These are phyloP conservation scores for Aspergillus fijiensis DNA, from an alignment of 2,329 filamentous ascomycete species.

Conservation along the genomic window DNA sequence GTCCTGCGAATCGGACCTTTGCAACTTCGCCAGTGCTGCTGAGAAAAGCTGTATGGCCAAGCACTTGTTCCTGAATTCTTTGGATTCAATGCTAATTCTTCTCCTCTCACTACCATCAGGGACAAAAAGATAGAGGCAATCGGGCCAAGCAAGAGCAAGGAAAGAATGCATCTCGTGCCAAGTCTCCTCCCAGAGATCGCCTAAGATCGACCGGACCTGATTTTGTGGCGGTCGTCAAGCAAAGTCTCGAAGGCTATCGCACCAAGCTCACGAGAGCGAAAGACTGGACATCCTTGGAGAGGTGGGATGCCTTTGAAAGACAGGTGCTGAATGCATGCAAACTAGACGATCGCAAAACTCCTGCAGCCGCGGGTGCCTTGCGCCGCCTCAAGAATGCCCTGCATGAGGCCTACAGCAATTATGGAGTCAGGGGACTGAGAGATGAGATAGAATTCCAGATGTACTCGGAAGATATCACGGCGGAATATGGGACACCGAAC, in stretches of 20 bases:
- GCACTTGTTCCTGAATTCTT: background rate
- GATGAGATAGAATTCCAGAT: slow-evolving; percentile 68
- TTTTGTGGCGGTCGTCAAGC: slow-evolving; percentile 30
- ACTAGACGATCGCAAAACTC: slow-evolving; percentile 22
- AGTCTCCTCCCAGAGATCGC: no score
- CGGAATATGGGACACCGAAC: slow-evolving; percentile 57
- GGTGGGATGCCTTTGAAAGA: slow-evolving; percentile 35
- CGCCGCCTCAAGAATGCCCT: slow-evolving; percentile 41
- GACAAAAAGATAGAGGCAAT: no score
- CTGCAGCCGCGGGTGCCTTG: slow-evolving; percentile 16
- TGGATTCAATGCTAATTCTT: no score
- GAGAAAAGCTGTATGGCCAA: background rate
- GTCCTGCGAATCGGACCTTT: slow-evolving; percentile 31
- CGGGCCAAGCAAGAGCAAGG: no score
- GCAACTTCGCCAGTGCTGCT: slow-evolving; percentile 31
- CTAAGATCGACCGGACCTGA: slow-evolving; percentile 13
- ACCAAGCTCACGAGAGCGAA: slow-evolving; percentile 13
- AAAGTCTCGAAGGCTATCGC: slow-evolving; percentile 28
- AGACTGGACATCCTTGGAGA: slow-evolving; percentile 16
- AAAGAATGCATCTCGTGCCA: no score
- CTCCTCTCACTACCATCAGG: no score
- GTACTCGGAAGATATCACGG: slow-evolving; percentile 62
- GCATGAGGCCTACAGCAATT: slow-evolving; percentile 59
- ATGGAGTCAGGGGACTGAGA: slow-evolving; percentile 52
- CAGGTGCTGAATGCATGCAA: slow-evolving; percentile 32